These are phyloP conservation scores for Chytriomyces sp. DNA, from an alignment of 192 early-diverging fungal species.

Conservation along the genomic window DNA sequence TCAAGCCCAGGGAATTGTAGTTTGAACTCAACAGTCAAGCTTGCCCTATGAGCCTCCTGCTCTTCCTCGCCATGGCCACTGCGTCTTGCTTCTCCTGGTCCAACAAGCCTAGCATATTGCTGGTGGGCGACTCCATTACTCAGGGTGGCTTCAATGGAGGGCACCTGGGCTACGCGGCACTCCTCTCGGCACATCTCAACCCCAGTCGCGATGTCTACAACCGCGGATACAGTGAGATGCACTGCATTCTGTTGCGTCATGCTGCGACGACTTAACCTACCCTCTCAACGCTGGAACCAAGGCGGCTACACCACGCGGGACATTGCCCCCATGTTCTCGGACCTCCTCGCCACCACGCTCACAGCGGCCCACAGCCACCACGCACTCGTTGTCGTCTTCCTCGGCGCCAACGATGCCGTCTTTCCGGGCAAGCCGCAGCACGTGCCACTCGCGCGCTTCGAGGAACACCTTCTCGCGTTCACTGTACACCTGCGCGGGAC, in stretches of 20 bases:
- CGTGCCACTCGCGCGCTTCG: slow-evolving; percentile 9
- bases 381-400: slow-evolving; percentile 5
- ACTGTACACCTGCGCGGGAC: background rate
- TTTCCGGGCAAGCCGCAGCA: background rate
- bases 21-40: no score
- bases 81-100: no score
- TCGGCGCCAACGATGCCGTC: slow-evolving; percentile 20
- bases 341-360: background rate
- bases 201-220: background rate
- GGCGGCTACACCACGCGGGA: slow-evolving; percentile 4
- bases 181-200: background rate
- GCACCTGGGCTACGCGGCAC: slow-evolving; percentile 10
- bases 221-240: background rate
- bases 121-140: slow-evolving; percentile 25
- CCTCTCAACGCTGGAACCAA: background rate
- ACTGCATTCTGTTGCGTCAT: background rate
- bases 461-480: background rate
- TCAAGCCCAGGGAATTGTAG: no score
- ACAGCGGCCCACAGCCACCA: background rate
- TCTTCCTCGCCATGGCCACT: no score
- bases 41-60: no score
- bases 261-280: background rate
- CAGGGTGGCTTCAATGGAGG: slow-evolving; percentile 9
- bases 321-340: slow-evolving; percentile 9
- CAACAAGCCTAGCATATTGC: background rate